Conservation (phyloP, 2,329 filamentous ascomycete species). For the Teratosphaeria destructans region DNA sequence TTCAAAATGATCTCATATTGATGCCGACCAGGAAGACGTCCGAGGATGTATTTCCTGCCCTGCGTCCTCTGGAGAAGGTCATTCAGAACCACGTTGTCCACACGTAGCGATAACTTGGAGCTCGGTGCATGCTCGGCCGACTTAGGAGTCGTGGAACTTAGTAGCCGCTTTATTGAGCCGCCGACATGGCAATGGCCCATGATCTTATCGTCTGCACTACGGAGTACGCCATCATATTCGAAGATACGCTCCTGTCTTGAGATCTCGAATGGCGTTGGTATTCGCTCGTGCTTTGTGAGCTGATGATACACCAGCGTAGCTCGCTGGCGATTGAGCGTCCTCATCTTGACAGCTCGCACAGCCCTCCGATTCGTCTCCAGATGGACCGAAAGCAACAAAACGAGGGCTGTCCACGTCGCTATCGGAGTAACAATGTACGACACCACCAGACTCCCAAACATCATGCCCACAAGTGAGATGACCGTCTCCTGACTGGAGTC, state of each 20-base stretch:
- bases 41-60: background rate
- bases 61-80: background rate
- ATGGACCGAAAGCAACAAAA: constrained; percentile 63
- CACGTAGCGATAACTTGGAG: background rate
- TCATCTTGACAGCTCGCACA: constrained; percentile 74
- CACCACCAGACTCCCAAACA: constrained; percentile 73
- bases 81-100: background rate
- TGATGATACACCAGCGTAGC: constrained; percentile 66
- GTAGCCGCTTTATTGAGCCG: constrained; percentile 14
- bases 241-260: constrained; percentile 50
- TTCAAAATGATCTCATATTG: constrained; percentile 53
- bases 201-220: constrained; percentile 35
- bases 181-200: constrained; percentile 49
- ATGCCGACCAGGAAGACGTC: background rate
- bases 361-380: constrained; percentile 78
- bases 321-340: constrained; percentile 74
- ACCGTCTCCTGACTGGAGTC: constrained; percentile 94
- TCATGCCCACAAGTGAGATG: constrained; percentile 78
- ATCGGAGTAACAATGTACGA: constrained; percentile 59
- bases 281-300: constrained; percentile 26
- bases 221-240: constrained; percentile 56
- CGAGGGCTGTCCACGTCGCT: constrained; percentile 64
- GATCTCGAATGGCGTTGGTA: constrained; percentile 57
- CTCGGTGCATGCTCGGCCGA: constrained; percentile 29
- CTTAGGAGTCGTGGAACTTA: constrained; percentile 26